phyloP scores from a whole-genome alignment of 2,329 filamentous ascomycete genomes.

The Calonectria leucothoes region DNA sequence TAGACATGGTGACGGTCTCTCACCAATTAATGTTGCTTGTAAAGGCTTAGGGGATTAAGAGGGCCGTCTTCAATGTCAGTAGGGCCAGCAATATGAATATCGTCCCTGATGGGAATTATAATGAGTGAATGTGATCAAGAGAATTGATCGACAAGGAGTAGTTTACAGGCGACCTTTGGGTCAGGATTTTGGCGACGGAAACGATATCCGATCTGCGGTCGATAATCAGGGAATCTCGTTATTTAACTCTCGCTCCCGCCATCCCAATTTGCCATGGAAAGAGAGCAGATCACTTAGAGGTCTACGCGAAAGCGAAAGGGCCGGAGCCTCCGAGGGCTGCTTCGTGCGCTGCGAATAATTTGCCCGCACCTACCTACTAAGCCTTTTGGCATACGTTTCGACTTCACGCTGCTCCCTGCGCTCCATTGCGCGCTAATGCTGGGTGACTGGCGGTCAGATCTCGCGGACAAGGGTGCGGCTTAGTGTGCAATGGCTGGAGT shows the following conservation, averaged over 20 bases:
- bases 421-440: neutral
- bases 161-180: constrained; percentile 1
- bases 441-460: constrained; percentile 5
- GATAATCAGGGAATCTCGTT: neutral
- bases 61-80: neutral
- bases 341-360: neutral
- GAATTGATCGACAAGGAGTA: neutral
- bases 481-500: neutral
- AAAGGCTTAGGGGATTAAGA: neutral
- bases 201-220: neutral
- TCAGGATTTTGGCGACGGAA: neutral
- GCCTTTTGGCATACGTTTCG: constrained; percentile 4
- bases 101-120: neutral
- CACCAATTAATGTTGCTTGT: neutral
- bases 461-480: neutral
- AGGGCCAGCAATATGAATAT: neutral
- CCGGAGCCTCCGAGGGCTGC: constrained; percentile 1
- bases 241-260: neutral
- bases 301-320: neutral
- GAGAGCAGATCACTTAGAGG: neutral
- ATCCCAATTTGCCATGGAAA: neutral
- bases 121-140: neutral
- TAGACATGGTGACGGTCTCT: neutral
- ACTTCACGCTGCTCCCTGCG: neutral
- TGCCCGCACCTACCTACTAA: neutral